Base-by-base conservation (phyloP, 2,329 filamentous ascomycete genomes). In the Alternaria consortialis region DNA sequence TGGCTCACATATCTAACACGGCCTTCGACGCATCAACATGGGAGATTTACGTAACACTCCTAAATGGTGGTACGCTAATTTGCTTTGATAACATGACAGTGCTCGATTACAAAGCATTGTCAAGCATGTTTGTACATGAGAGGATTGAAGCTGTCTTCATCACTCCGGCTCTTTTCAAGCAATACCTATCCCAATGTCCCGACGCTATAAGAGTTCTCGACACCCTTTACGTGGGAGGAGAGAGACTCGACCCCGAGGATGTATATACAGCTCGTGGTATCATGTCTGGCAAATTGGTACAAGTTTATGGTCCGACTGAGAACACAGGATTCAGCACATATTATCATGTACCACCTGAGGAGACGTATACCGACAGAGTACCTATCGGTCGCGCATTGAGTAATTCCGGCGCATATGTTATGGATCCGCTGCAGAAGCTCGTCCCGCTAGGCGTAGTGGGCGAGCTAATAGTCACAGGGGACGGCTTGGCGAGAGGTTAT, bases 291-390 rank as follows among this genome's bases (percentile, higher is more conserved):
- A 48, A 64, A 9, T 39, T 68, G 4, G 36, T 56, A 20, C 66
- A 67, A 34, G 59, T 23, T 17, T 72, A 71, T 25, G 70, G 70
- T 4, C 68, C 70, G 1, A 56, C 66, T 17, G 69, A 72, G 42
- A 61, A 55, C 37, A 44, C 64, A 11, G 63, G 20, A 17, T 62
- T 44, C 13, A 43, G 37, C 39, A 79, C 82, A 4, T 86, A 87
- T 0, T 89, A 86, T 66, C 15, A 43, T 4, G 4, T 57, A 1
- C 9, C 36, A 5, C 27, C 17, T 0, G 13, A 57, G 2, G 54
- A 44, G 29, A 36, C 40, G 4, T 57, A 53, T 40, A 31, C 53
- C 12, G 57, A 71, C 57, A 48, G 68, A 50, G 60, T 67, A 60
- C 61, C 65, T 12, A 78, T 39, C n/a, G 37, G 37, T 8, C 37